Evolutionary conservation across 495 filamentous ascomycete species (phyloP), one percentile per base, ranked within the genome.

Genomic region (Penicillium antarcticum): DNA sequence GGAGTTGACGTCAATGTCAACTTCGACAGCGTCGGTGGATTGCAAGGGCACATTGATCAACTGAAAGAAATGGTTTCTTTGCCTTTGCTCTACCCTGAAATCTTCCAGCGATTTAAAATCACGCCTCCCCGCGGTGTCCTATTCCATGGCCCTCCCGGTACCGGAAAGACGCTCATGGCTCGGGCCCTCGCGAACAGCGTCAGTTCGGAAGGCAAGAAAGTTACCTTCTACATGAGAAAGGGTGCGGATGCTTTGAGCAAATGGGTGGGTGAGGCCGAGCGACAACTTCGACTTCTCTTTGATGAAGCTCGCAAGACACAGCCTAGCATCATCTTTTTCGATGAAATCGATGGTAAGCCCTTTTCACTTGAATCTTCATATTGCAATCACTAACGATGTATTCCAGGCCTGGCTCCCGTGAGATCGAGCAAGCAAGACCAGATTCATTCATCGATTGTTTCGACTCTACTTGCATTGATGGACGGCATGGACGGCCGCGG

Each of bases 141-240:
- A 43, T 98, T 98, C 69, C 92, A 97, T 69, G 94, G 94, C 10
- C 94, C 94, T 45, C 94, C 94, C 14, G 94, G 94, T 60, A 98
- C 94, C 9, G 94, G 94, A 80, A 98, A 98, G 74, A 98, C 94
- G 6, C 76, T 97, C 19, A 78, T 98, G 61, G 94, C 94, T 34
- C 83, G 94, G 55, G 94, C 94, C 38, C 76, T 98, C 16, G 91
- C 95, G 14, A 88, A 89, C 42, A 88, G 85, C 50, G 84, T 94
- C 43, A 85, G 80, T 58, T 79, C 81, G 2, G 86, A 91, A 47
- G 91, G 91, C 38, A 84, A 86, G 45, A 97, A 97, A 65, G 90
- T 98, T 42, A 97, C 89, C 0, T 98, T 98, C 57, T 98, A 97
- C 72, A 98, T 98, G 94, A 84, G 94, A 34, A 98, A 98, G 67